phyloP scores from a whole-genome alignment of 2,329 filamentous ascomycete species.

The Aspergillus pseudotamarii region DNA sequence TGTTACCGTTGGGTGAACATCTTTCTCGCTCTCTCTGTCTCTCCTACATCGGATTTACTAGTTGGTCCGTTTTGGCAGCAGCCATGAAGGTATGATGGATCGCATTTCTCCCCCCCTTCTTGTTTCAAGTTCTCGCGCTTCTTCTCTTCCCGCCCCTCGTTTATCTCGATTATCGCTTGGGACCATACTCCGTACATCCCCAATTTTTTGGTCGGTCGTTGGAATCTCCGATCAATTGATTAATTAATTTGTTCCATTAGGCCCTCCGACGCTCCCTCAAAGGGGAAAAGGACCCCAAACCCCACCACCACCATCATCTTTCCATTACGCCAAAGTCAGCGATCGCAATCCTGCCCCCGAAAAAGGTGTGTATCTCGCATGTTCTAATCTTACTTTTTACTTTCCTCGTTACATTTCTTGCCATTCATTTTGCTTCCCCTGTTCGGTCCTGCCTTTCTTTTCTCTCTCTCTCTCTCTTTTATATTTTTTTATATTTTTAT shows the following conservation, averaged over 20 bases:
- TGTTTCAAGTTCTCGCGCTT: not conserved
- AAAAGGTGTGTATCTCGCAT: constrained; percentile 68
- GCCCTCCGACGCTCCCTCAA: constrained; percentile 87
- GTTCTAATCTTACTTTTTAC: constrained; percentile 10
- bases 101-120: not conserved
- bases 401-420: not conserved
- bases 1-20: too few relatives aligned
- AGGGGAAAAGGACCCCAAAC: constrained; percentile 75
- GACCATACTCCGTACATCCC: too few relatives aligned
- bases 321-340: constrained; percentile 83
- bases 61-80: constrained; percentile 3
- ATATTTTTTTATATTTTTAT: too few relatives aligned
- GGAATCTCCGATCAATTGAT: too few relatives aligned
- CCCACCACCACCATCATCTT: constrained; percentile 46
- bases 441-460: not conserved
- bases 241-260: constrained; percentile 45
- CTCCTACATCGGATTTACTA: constrained; percentile 9
- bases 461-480: too few relatives aligned
- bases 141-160: constrained; percentile 16
- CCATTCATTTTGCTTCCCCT: not conserved
- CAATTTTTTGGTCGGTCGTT: too few relatives aligned
- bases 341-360: constrained; percentile 85
- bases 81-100: constrained; percentile 28
- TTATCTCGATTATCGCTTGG: constrained; percentile 25
- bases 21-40: too few relatives aligned